Conservation (phyloP, 345 rosid genomes). For the Bruguiera gymnorhiza region DNA sequence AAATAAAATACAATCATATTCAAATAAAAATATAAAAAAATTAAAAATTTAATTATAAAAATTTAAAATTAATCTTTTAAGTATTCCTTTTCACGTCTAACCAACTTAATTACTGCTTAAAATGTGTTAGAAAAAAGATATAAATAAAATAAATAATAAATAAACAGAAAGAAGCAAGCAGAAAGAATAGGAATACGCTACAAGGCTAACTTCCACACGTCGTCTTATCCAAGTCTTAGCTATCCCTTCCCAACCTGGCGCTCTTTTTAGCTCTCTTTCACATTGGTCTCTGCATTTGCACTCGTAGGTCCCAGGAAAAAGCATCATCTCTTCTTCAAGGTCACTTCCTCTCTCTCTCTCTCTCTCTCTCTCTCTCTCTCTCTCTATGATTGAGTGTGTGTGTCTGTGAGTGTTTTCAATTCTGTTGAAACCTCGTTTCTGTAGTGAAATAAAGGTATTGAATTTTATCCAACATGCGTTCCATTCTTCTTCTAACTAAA, state of each 20-base stretch:
- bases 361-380: conserved; percentile 9
- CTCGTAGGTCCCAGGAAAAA: conserved; percentile 19
- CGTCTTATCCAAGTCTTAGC: conserved; percentile 30
- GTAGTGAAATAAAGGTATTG: not conserved
- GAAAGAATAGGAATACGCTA: conserved; percentile 26
- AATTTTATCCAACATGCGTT: not conserved
- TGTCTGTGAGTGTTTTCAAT: not conserved
- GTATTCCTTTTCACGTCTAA: too few species aligned
- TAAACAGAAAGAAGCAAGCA: too few species aligned
- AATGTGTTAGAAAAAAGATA: too few species aligned
- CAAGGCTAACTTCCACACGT: conserved; percentile 41
- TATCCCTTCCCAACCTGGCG: conserved; percentile 24
- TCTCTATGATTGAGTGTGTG: not conserved
- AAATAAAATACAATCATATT: too few species aligned
- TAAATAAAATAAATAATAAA: too few species aligned
- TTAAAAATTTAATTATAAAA: too few species aligned
- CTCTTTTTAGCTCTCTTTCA: conserved; percentile 13
- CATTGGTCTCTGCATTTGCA: not conserved
- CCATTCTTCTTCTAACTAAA: not conserved
- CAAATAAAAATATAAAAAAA: too few species aligned
- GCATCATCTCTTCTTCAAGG: conserved; percentile 14
- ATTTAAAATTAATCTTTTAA: too few species aligned
- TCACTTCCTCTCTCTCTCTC: conserved; percentile 14
- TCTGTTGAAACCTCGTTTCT: not conserved
- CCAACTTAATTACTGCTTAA: too few species aligned